Base-by-base conservation (phyloP, 108 stramenopile species). In the Thalassiosira profunda region DNA sequence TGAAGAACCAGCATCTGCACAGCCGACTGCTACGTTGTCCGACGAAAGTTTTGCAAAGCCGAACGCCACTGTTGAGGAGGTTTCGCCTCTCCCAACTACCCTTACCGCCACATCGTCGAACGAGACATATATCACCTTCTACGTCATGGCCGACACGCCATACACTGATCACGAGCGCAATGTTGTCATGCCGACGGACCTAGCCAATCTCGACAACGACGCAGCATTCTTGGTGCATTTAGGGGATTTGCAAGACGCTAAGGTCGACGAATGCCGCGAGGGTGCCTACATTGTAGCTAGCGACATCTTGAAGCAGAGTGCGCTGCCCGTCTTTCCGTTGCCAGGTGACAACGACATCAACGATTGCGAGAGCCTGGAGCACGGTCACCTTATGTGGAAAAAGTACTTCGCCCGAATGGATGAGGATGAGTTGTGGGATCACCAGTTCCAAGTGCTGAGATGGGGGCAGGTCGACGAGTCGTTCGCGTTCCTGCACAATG, bases 341-440 rank as follows among this genome's bases (percentile, higher is more conserved):
- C 63, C 70, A 5, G 84, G 84, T 36, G 84, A 82, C 47, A 85
- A 85, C 36, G 84, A 85, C 44, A 81, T 60, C 49, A 85, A 85
- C 43, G 84, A 85, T 60, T 85, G 84, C 42, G 0, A 38, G 15
- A 42, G 77, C 23, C 61, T 41, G 14, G 65, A 33, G 23, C 31
- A 36, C 3, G 83, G 58, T 23, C 49, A 55, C 54, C 47, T 33
- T 6, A 38, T 28, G 24, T 84, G 83, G 83, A 51, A 14, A 8
- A 54, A 66, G 18, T 26, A 61, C 5, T 75, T 84, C 43, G 30
- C 23, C 10, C 29, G 36, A 9, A 69, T 72, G 28, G 83, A 84
- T 61, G 26, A 77, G 28, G 83, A 84, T 61, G 26, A 77, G 8
- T 49, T 77, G 41, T 84, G 79, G 79, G 54, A 73, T 18, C 83